A percentile compares a stretch with the other conserved stretches of the same genome.
These are phyloP conservation scores for Candida anglica DNA, from an alignment of 805 yeast species.

Conservation along the genomic window DNA sequence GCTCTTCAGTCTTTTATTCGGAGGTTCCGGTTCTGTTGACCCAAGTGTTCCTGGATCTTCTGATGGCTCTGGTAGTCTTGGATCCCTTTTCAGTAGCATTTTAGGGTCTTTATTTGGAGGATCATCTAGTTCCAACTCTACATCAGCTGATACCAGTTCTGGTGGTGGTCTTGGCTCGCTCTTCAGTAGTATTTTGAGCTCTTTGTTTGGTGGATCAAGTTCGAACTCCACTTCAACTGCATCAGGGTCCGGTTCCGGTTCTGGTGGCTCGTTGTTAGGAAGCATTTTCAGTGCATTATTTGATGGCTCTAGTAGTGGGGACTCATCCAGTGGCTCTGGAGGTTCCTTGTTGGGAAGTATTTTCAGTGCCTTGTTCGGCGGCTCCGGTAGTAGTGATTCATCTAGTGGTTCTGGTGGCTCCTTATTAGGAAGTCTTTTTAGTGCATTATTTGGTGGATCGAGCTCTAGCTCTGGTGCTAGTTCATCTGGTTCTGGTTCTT, in stretches of 20 bases:
- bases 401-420: slow-evolving; percentile 1
- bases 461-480: slow-evolving; percentile 10
- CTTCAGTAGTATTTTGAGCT: slow-evolving; percentile 9
- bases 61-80: not conserved
- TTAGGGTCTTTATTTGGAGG: slow-evolving; percentile 8
- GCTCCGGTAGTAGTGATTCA: not conserved
- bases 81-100: slow-evolving; percentile 6
- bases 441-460: not conserved
- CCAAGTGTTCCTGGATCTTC: no score
- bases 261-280: slow-evolving; percentile 3
- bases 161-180: slow-evolving; percentile 1
- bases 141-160: slow-evolving; percentile 3
- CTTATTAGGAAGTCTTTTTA: not conserved
- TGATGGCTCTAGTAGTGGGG: slow-evolving; percentile 3
- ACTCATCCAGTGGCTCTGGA: slow-evolving; percentile 4
- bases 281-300: slow-evolving; percentile 9
- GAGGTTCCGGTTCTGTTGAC: not conserved
- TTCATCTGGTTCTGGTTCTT: no score
- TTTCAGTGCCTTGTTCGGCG: slow-evolving; percentile 10
- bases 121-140: slow-evolving; percentile 5
- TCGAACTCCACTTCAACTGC: slow-evolving; percentile 7
- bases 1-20: not conserved
- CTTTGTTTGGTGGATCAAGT: slow-evolving; percentile 5
- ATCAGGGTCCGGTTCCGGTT: slow-evolving; percentile 4
- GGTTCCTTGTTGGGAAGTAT: slow-evolving; percentile 3